Evolutionary conservation across 2,329 filamentous ascomycete species (phyloP), one percentile per base, ranked within the genome.

Genomic region (Trichoderma afroharzianum): DNA sequence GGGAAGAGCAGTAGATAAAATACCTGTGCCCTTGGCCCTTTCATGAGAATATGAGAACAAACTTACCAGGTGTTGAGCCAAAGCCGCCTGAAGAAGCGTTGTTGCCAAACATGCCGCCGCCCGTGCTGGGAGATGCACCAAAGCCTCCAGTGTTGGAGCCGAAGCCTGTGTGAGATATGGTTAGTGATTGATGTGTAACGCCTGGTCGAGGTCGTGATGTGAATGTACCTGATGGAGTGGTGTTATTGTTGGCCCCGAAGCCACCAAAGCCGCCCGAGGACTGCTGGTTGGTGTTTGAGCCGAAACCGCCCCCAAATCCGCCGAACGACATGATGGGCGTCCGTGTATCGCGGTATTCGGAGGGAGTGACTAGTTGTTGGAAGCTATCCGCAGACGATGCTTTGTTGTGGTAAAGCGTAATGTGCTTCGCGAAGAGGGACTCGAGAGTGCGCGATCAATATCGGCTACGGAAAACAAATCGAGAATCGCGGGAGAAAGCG

Each of bases 241-340:
- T 81, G 74, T 77, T 83, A 73, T 78, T 82, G 72, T 79, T 83
- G 70, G 81, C 67, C 50, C 86, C 87, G 72, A 88, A 91, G 58
- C 88, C 88, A 75, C 88, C 87, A 80, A 92, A 92, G 26, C 82
- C 83, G 63, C 74, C 76, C 77, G 81, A 75, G 72, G 79, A 76
- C 66, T 71, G 66, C 57, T 77, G 73, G 61, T 76, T 74, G 55
- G 86, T 89, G 74, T 85, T 86, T 77, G 85, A 85, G 82, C 88
- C 88, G 81, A 91, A 91, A 83, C 87, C 47, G 47, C 47, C 86
- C 71, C 85, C 84, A 71, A 82, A 82, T 77, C 86, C 85, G 74
- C 84, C 84, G 76, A 88, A 88, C 77, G 87, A 87, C 88, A 90
- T 90, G 78, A 69, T 73, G 59, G 68, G 61, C 75, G 67, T 72